These are phyloP conservation scores for Puccinellia tenuiflora DNA, from an alignment of 176 grass and related monocot species.

Conservation along the genomic window DNA sequence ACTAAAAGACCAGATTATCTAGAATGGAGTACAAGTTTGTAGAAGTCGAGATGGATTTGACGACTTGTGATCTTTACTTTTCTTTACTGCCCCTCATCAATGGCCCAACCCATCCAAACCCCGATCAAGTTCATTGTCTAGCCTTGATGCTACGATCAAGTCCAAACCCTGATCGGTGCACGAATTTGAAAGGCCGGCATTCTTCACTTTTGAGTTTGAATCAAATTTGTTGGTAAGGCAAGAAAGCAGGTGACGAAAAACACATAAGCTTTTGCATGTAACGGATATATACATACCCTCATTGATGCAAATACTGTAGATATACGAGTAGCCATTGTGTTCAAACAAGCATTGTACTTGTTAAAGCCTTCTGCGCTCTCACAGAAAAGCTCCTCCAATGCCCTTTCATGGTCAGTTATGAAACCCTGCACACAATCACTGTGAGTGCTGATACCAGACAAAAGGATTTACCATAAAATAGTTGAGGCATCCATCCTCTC, in stretches of 20 bases:
- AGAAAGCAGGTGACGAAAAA: too few species aligned
- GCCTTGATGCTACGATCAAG: not conserved
- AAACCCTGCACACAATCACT: constrained; percentile 60
- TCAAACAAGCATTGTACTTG: constrained; percentile 90
- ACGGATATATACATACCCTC: constrained; percentile 41
- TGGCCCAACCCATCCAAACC: not conserved
- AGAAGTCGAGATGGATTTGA: not conserved
- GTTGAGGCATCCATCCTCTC: not conserved
- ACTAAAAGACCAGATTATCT: not conserved
- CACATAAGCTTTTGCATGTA: constrained; percentile 14
- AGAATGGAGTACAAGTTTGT: not conserved
- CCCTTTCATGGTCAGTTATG: constrained; percentile 90
- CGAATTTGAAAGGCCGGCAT: not conserved
- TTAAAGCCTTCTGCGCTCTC: constrained; percentile 84
- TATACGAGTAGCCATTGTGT: constrained; percentile 89
- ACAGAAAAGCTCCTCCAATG: constrained; percentile 95
- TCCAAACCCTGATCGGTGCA: not conserved
- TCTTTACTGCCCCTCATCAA: not conserved
- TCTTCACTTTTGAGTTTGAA: not conserved
- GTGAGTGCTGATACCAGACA: constrained; percentile 2
- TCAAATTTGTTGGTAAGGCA: not conserved
- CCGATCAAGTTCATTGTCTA: not conserved
- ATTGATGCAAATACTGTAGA: constrained; percentile 86
- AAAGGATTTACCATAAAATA: constrained; percentile 5
- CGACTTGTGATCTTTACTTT: not conserved